Conservation (phyloP, 768 basidiomycete species). For the Trametes cinnabarina region DNA sequence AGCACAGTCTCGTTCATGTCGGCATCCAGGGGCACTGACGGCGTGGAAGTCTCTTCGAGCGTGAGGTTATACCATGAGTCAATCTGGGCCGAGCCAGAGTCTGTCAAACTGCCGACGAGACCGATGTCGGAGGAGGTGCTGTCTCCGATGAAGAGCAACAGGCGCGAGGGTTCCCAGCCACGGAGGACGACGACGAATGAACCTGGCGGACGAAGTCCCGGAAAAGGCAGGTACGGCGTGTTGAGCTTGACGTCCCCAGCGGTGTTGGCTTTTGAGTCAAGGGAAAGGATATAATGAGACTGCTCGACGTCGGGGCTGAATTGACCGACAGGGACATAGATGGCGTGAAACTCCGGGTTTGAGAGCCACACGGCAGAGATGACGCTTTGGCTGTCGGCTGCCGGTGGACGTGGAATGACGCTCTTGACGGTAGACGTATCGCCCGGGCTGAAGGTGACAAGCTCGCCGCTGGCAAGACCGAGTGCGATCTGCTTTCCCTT, state of each 20-base stretch:
- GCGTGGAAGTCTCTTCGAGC: conserved; percentile 48
- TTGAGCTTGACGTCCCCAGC: conserved; percentile 39
- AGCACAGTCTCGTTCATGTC: conserved; percentile 70
- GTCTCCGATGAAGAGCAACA: conserved; percentile 47
- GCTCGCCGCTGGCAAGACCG: conserved; percentile 66
- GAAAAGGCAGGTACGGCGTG: conserved; percentile 43
- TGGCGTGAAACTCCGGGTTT: conserved; percentile 63
- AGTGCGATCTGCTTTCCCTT: conserved; percentile 84
- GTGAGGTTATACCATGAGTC: conserved; percentile 46
- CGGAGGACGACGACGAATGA: conserved; percentile 39
- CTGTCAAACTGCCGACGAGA: conserved; percentile 36
- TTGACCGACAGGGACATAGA: conserved; percentile 51
- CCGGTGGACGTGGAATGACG: conserved; percentile 55
- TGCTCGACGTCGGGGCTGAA: conserved; percentile 41
- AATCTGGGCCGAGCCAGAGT: conserved; percentile 19
- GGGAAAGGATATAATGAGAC: conserved; percentile 38
- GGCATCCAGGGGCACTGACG: conserved; percentile 66
- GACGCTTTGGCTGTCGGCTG: conserved; percentile 43
- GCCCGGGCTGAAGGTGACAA: conserved; percentile 61
- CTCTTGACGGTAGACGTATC: conserved; percentile 55
- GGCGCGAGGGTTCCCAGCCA: conserved; percentile 44
- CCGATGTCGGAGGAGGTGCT: conserved; percentile 52
- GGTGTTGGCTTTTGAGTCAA: conserved; percentile 42
- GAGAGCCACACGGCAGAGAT: conserved; percentile 68
- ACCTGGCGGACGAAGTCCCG: conserved; percentile 46